phyloP scores from a whole-genome alignment of 331 rosid species.

The Quercus tomentella region DNA sequence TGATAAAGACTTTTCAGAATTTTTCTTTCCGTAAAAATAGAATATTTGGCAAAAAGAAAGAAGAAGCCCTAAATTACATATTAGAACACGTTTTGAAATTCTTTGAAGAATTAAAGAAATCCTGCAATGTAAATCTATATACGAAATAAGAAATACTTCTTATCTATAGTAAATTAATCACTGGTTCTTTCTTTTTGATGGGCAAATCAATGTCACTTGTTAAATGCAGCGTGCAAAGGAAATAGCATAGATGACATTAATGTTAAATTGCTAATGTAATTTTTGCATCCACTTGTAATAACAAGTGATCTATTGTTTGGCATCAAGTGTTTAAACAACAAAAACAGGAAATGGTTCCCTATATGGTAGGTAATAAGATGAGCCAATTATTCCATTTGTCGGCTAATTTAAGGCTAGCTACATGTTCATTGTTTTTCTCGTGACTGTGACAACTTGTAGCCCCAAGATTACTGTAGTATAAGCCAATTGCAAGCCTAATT shows the following conservation, averaged over 20 bases:
- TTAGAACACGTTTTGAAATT: not conserved
- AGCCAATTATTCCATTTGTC: slow-evolving; percentile 26
- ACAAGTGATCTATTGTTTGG: not conserved
- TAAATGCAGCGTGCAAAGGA: not conserved
- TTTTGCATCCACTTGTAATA: not conserved
- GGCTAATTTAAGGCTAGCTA: slow-evolving; percentile 17
- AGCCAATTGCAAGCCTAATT: slow-evolving; percentile 9
- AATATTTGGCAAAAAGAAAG: no score
- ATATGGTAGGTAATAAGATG: not conserved
- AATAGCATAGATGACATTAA: no score
- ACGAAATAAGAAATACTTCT: not conserved
- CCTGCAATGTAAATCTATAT: not conserved
- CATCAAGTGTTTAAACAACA: slow-evolving; percentile 8
- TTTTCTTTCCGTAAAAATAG: no score
- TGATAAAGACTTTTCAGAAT: accelerated
- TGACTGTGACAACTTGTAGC: not conserved
- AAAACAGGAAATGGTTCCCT: slow-evolving; percentile 10
- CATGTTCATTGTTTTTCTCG: not conserved
- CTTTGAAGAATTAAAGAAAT: not conserved
- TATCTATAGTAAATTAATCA: not conserved
- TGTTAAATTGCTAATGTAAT: not conserved
- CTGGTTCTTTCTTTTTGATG: not conserved
- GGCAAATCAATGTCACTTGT: not conserved
- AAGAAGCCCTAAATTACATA: not conserved
- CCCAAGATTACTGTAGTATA: not conserved